phyloP scores from a whole-genome alignment of 257 asterid genomes.

The Solanum neorickii region DNA sequence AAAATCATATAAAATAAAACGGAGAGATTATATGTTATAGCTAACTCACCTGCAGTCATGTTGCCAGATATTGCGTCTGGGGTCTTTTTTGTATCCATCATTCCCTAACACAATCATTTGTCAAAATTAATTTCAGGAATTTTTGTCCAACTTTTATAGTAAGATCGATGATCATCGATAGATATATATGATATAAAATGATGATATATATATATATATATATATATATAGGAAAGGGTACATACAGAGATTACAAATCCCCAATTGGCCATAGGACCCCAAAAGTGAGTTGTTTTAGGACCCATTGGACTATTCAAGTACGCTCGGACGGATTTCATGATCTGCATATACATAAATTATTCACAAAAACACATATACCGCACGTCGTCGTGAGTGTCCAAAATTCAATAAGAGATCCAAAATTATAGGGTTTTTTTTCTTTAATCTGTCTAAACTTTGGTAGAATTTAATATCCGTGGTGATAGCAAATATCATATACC shows the following conservation, averaged over 20 bases:
- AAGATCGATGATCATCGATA: neutral
- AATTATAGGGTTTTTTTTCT: too few species aligned
- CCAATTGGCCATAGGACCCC: conserved; percentile 42
- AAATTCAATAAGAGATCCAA: too few species aligned
- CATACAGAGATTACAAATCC: conserved; percentile 29
- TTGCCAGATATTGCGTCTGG: neutral
- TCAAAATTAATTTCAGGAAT: neutral
- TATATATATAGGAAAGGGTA: neutral
- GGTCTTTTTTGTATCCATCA: neutral
- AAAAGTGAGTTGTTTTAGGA: conserved; percentile 38
- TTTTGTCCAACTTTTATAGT: neutral
- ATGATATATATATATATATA: neutral
- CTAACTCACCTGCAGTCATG: neutral
- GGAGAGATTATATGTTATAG: neutral
- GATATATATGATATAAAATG: neutral
- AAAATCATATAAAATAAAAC: too few species aligned
- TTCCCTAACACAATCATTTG: neutral
- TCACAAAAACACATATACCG: neutral
- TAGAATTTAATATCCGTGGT: neutral
- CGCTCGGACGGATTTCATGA: conserved; percentile 8
- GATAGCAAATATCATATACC: neutral
- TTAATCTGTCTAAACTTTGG: neutral
- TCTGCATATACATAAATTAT: neutral
- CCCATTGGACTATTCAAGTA: conserved; percentile 31
- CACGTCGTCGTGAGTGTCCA: neutral